These are phyloP conservation scores for Parietaria judaica DNA, from an alignment of 306 rosid genomes.

Conservation along the genomic window DNA sequence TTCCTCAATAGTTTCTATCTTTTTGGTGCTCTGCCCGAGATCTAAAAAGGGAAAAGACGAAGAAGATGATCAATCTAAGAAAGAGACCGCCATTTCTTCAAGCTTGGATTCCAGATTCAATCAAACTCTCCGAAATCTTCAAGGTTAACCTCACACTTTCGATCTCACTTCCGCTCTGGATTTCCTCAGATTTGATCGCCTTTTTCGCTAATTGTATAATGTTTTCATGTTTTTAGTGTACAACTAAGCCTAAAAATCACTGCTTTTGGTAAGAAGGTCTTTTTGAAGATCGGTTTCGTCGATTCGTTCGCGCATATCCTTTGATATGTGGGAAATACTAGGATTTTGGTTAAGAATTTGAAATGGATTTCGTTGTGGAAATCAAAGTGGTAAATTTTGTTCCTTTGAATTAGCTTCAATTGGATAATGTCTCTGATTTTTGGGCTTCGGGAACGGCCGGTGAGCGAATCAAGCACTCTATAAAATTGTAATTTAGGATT, in stretches of 20 bases:
- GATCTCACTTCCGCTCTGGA: too few species aligned
- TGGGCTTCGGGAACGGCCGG: too few species aligned
- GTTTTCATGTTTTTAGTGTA: too few species aligned
- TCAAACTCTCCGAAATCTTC: slow-evolving; percentile 89
- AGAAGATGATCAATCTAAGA: slow-evolving; percentile 39
- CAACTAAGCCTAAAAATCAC: slow-evolving; percentile 3
- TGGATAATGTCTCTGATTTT: too few species aligned
- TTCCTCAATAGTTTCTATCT: too few species aligned
- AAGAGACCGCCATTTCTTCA: too few species aligned
- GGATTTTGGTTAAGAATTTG: too few species aligned
- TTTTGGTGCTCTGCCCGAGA: too few species aligned
- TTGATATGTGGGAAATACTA: slow-evolving; percentile 19
- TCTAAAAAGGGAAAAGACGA: too few species aligned
- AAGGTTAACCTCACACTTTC: slow-evolving; percentile 77
- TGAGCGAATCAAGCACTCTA: slow-evolving; percentile 6
- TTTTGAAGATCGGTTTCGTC: background rate
- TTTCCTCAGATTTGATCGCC: slow-evolving; percentile 19
- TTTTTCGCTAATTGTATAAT: slow-evolving; percentile 16
- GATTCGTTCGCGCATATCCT: too few species aligned
- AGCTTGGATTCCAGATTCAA: slow-evolving; percentile 71
- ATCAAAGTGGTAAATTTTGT: too few species aligned
- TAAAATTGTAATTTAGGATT: background rate
- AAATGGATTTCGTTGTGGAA: slow-evolving; percentile 8
- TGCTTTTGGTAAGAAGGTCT: slow-evolving; percentile 14
- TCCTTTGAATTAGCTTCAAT: slow-evolving; percentile 26